phyloP scores from a whole-genome alignment of 768 basidiomycete species.

The Pulveroboletus frians region DNA sequence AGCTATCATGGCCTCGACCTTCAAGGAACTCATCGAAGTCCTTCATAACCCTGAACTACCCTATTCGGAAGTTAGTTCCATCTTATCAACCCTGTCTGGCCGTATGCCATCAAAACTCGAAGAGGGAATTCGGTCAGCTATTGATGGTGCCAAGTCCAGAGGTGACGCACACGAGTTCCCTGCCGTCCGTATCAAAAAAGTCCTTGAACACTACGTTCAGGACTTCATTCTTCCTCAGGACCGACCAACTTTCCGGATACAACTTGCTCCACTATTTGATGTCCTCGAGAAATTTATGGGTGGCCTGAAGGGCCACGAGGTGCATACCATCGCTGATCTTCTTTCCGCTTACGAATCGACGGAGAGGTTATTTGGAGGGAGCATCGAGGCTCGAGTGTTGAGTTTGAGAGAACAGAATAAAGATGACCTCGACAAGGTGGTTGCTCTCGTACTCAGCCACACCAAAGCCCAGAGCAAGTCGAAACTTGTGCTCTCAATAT shows the following conservation, averaged over 20 bases:
- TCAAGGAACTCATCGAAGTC: conserved; percentile 81
- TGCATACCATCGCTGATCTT: conserved; percentile 67
- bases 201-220: conserved; percentile 79
- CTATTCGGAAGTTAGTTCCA: conserved; percentile 77
- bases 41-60: conserved; percentile 85
- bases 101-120: conserved; percentile 92
- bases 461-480: conserved; percentile 93
- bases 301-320: conserved; percentile 86
- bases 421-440: conserved; percentile 85
- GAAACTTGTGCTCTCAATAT: conserved; percentile 76
- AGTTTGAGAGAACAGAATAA: conserved; percentile 89
- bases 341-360: conserved; percentile 78
- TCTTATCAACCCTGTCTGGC: conserved; percentile 84
- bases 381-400: conserved; percentile 89
- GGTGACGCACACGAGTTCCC: conserved; percentile 84
- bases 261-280: conserved; percentile 65
- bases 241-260: conserved; percentile 68
- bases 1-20: conserved; percentile 76
- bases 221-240: conserved; percentile 79
- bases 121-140: conserved; percentile 70
- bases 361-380: conserved; percentile 89
- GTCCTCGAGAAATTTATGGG: conserved; percentile 74
- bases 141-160: conserved; percentile 74
- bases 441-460: conserved; percentile 85
- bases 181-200: conserved; percentile 75